Evolutionary conservation across 1,284 basidiomycete species (phyloP).

Genomic region (Pseudomicrostroma phylloplanum): DNA sequence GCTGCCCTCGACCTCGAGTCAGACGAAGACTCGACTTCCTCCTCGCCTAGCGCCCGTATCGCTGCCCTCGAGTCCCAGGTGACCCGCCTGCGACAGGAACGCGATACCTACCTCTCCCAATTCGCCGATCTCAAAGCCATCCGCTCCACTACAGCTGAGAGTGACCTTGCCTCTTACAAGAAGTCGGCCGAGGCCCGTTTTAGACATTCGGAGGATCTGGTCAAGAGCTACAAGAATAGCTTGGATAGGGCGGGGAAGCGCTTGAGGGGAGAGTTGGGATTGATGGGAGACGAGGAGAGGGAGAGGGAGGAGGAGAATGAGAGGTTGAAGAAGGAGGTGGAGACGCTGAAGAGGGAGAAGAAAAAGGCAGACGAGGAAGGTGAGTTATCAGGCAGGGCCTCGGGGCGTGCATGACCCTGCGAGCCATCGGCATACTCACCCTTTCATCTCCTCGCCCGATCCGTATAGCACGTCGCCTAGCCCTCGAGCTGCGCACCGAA

Average conservation of each 20-base stretch:
- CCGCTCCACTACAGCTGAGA: neutral
- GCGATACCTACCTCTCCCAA: neutral
- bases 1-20: neutral
- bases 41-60: neutral
- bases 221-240: neutral
- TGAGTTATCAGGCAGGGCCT: too few species aligned
- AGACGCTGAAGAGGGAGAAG: conserved; percentile 4
- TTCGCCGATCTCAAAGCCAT: neutral
- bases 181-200: neutral
- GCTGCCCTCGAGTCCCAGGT: neutral
- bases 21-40: neutral
- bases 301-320: conserved; percentile 4
- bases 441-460: neutral
- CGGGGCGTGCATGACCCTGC: too few species aligned
- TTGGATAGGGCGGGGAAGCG: neutral
- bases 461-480: neutral
- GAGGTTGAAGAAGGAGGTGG: neutral
- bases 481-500: neutral
- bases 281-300: neutral
- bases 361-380: neutral
- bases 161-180: neutral
- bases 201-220: neutral
- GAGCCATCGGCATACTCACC: neutral
- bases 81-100: neutral
- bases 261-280: neutral